Evolutionary conservation across 2,329 filamentous ascomycete genomes (phyloP).

Genomic region (Pseudogymnoascus sp.): DNA sequence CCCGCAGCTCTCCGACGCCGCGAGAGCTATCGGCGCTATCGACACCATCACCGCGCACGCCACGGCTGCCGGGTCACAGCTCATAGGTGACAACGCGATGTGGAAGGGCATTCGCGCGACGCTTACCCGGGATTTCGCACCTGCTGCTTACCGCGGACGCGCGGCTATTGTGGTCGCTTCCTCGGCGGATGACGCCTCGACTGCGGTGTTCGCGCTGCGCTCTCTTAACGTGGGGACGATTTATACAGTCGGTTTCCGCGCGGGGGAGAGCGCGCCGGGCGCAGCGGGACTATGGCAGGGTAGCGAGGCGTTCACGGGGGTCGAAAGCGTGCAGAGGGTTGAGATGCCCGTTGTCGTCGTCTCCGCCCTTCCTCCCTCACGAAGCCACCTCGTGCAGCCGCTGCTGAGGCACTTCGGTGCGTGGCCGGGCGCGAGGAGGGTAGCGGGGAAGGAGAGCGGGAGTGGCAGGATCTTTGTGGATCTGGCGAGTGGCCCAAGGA

Average conservation of each 20-base stretch:
- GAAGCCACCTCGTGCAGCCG: slow-evolving; percentile 69
- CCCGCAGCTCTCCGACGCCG: slow-evolving; percentile 62
- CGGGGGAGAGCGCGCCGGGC: slow-evolving; percentile 23
- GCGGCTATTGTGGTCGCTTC: slow-evolving; percentile 68
- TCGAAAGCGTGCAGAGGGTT: slow-evolving; percentile 73
- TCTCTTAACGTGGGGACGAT: slow-evolving; percentile 69
- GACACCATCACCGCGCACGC: slow-evolving; percentile 67
- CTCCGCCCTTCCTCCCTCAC: slow-evolving; percentile 69
- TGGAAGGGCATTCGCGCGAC: slow-evolving; percentile 83
- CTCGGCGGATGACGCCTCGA: slow-evolving; percentile 65
- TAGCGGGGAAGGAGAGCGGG: slow-evolving; percentile 27
- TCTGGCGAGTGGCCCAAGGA: slow-evolving; percentile 55
- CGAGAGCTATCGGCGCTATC: slow-evolving; percentile 67
- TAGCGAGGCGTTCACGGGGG: slow-evolving; percentile 54
- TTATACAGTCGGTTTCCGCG: slow-evolving; percentile 76
- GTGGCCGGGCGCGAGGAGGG: slow-evolving; percentile 31
- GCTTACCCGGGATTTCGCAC: slow-evolving; percentile 70
- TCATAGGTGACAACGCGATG: slow-evolving; percentile 72
- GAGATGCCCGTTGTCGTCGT: slow-evolving; percentile 76
- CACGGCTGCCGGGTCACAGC: slow-evolving; percentile 40
- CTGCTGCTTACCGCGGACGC: slow-evolving; percentile 68
- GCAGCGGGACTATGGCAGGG: slow-evolving; percentile 32
- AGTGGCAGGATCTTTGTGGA: slow-evolving; percentile 68
- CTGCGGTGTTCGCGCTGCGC: slow-evolving; percentile 69
- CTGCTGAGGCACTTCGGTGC: slow-evolving; percentile 62